These are phyloP conservation scores for Rheum nobile DNA, from an alignment of 148 eudicot species.

Conservation along the genomic window DNA sequence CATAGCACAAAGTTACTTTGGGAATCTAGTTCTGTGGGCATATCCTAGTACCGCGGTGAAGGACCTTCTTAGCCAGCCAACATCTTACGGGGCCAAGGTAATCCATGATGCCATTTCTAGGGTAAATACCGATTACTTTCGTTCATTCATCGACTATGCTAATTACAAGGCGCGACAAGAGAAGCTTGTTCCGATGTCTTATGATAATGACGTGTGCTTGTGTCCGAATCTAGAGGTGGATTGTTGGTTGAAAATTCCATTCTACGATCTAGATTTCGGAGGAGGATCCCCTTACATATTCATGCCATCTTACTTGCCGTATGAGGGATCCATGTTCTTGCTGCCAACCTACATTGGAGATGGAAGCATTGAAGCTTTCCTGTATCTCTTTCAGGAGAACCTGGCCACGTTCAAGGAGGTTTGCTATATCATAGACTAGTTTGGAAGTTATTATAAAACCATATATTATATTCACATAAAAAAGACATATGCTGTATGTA, in stretches of 20 bases:
- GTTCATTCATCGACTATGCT: conserved; percentile 33
- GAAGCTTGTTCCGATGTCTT: conserved; percentile 22
- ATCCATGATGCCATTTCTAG: conserved; percentile 27
- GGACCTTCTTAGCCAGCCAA: conserved; percentile 17
- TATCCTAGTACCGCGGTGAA: conserved; percentile 20
- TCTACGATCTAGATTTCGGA: conserved; percentile 7
- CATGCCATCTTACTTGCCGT: conserved; percentile 8
- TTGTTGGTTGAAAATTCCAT: conserved; percentile 19
- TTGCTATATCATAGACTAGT: conserved; percentile 5
- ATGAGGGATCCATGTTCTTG: conserved; percentile 7
- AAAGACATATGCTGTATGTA: background rate
- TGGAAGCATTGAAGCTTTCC: conserved; percentile 9
- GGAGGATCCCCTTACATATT: conserved; percentile 9
- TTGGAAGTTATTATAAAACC: background rate
- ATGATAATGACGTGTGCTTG: conserved; percentile 10
- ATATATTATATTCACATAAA: background rate
- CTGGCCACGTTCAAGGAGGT: conserved; percentile 7
- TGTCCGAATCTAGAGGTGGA: conserved; percentile 35
- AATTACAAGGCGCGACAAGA: conserved; percentile 18
- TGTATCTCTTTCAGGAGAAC: background rate
- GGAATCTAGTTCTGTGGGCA: conserved; percentile 40
- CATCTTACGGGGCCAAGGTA: conserved; percentile 23
- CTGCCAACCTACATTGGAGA: conserved; percentile 10
- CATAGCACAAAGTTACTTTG: conserved; percentile 27
- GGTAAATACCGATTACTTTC: conserved; percentile 29